Evolutionary conservation across 75 land plant genomes (phyloP), one percentile per base, ranked within the genome.

Genomic region (Gnetum montanum): DNA sequence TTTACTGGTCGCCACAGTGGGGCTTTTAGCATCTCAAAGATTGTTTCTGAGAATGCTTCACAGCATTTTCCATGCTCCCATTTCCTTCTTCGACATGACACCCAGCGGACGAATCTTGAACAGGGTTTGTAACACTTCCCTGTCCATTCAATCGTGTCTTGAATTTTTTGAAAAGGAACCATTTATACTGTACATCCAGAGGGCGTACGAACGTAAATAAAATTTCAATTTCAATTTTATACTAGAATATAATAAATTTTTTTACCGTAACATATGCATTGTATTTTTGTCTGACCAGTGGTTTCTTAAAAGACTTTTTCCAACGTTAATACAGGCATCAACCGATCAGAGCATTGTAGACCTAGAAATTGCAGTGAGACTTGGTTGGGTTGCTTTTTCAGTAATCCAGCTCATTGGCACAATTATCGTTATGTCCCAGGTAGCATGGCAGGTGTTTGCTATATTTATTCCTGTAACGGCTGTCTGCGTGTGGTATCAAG

Each of bases 21-120:
- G 98, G 6, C 75, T 90, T 45, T 6, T 59, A 19, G 76, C 96
- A 37, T 59, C 98, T 15, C 75, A 94, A 58, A 72, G 76, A 45
- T 67, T 94, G 43, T 94, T 79, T 64, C 56, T 19, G 7, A 53
- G 66, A 18, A 85, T 94, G 90, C 72, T 85, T 23, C 71, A 65
- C 3, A 74, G 82, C 41, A 45, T 94, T 34, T 60, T 90, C 28
- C 80, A 58, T 15, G 84, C 96, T 25, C 98, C 98, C 19, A 94
- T 94, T 87, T 66, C 88, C 23, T 93, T 93, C 69, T 93, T 93
- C 51, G 98, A 93, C 62, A 82, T 82, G 6, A 93, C 98, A 6
- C 98, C 98, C 22, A 70, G 84, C 13, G 98, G 98, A 58, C 72
- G 98, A 48, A 89, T 93, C 46, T 63, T 93, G 47, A 93, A 78